Base-by-base conservation (phyloP, 306 rosid species). In the Neltuma alba region DNA sequence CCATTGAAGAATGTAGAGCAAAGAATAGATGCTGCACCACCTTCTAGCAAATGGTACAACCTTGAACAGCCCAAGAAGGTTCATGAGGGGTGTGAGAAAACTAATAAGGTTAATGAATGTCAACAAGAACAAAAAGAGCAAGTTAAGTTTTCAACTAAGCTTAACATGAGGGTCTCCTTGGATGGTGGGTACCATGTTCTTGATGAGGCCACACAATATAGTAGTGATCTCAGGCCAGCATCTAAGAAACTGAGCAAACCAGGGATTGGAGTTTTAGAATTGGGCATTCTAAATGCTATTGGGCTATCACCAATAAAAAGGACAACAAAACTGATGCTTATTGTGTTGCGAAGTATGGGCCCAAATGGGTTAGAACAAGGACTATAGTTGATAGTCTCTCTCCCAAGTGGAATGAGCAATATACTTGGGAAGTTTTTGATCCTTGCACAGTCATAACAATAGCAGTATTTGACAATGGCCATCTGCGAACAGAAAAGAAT, bases 161-260 rank as follows among this genome's bases (percentile, higher is more conserved):
- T 85, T 23, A 75, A 85, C 40, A 66, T 83, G 78, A 79, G 91
- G 44, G 52, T 88, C 48, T 88, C 85, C 40, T 79, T 85, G 40
- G 91, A 88, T 76, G 89, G 91, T 52, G 91, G 89, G 20, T 88
- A 88, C 67, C 91, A 88, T 76, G 89, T 88, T 67, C 81, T 88
- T 73, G 89, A 88, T 50, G 91, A 88, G 84, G 79, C 83, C 9
- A 81, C 87, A 18, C 83, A 83, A 15, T 85, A 88, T 15, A 61
- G 83, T 0, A 88, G 91, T 10, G 91, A 88, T 85, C 83, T 88
- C 3, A 77, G 86, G 70, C 83, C 89, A 8, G 27, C 87, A 9
- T 79, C 83, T 0, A 85, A 69, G 66, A 21, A 10, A 9, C 30
- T 87, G 60, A 47, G 85, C 69, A 82, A 57, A 69, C 77, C 79